phyloP scores from a whole-genome alignment of 192 early-diverging fungal genomes.

The Entrophospora sp. region DNA sequence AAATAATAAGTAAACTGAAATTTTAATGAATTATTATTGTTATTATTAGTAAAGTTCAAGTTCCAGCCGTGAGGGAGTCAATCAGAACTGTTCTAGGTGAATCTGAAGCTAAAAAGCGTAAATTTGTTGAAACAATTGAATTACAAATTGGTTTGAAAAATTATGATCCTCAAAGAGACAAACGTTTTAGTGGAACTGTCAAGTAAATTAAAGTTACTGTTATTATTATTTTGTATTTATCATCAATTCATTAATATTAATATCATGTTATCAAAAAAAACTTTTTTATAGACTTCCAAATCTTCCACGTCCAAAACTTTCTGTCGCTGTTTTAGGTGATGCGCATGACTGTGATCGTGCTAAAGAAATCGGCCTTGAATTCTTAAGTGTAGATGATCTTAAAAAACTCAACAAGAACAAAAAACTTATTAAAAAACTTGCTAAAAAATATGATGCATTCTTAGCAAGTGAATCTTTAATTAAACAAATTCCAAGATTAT shows the following conservation, averaged over 20 bases:
- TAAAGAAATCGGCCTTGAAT: slow-evolving; percentile 82
- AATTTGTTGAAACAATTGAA: slow-evolving; percentile 95
- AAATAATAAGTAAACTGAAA: too few species aligned
- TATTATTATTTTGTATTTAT: not conserved
- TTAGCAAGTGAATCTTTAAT: slow-evolving; percentile 93
- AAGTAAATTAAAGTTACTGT: slow-evolving; percentile 31
- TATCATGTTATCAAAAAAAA: not conserved
- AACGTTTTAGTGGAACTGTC: slow-evolving; percentile 98
- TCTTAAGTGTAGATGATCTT: slow-evolving; percentile 92
- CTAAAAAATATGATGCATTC: slow-evolving; percentile 98
- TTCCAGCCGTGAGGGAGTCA: slow-evolving; percentile 79
- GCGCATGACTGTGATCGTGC: slow-evolving; percentile 93
- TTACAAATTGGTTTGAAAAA: slow-evolving; percentile 99
- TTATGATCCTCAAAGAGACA: slow-evolving; percentile 99
- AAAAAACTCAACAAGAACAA: slow-evolving; percentile 99
- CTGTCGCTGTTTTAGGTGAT: slow-evolving; percentile 92
- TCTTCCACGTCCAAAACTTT: slow-evolving; percentile 91
- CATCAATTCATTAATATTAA: not conserved
- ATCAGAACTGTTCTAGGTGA: slow-evolving; percentile 58
- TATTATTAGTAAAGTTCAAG: slow-evolving; percentile 84
- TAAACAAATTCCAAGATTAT: slow-evolving; percentile 98
- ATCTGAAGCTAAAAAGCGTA: slow-evolving; percentile 86
- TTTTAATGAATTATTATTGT: too few species aligned
- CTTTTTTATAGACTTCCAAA: slow-evolving; percentile 67
- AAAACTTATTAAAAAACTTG: slow-evolving; percentile 99